Conservation (phyloP, 73 alveolate species). For the Effrenium voratum region DNA sequence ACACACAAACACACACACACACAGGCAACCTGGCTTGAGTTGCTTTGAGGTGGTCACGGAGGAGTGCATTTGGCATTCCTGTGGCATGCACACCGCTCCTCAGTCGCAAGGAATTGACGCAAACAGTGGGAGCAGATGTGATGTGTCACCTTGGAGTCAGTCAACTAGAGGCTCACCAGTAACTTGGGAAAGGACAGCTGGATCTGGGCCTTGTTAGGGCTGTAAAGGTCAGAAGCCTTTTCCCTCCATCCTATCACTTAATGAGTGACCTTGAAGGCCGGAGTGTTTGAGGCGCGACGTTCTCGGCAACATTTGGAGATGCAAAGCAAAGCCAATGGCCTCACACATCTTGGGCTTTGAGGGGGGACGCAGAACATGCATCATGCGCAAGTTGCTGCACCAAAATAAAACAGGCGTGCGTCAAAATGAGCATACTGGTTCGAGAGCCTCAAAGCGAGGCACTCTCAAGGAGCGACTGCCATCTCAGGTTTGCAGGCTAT, state of each 20-base stretch:
- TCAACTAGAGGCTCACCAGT: not conserved
- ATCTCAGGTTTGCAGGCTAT: constrained; percentile 8
- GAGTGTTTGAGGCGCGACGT: not conserved
- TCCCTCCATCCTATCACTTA: not conserved
- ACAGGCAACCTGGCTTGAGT: no score
- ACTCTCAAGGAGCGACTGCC: not conserved
- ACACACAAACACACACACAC: no score
- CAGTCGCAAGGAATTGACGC: no score
- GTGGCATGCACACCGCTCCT: constrained; percentile 67
- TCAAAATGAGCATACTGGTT: not conserved
- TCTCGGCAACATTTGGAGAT: not conserved
- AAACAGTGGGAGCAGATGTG: no score
- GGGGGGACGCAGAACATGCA: not conserved
- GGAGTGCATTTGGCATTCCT: constrained; percentile 77
- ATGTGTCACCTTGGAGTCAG: not conserved
- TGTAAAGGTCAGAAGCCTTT: not conserved
- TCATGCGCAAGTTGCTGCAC: no score
- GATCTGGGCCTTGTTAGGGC: not conserved
- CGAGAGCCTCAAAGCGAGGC: not conserved
- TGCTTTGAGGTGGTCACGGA: constrained; percentile 81
- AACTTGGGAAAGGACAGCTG: not conserved
- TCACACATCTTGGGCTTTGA: not conserved
- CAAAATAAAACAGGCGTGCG: no score
- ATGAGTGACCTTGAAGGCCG: not conserved
- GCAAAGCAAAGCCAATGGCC: not conserved